A percentile compares a stretch with the other conserved stretches of the same genome.
Conservation (phyloP, 163 green algal genomes). For the Chlorella variabilis region DNA sequence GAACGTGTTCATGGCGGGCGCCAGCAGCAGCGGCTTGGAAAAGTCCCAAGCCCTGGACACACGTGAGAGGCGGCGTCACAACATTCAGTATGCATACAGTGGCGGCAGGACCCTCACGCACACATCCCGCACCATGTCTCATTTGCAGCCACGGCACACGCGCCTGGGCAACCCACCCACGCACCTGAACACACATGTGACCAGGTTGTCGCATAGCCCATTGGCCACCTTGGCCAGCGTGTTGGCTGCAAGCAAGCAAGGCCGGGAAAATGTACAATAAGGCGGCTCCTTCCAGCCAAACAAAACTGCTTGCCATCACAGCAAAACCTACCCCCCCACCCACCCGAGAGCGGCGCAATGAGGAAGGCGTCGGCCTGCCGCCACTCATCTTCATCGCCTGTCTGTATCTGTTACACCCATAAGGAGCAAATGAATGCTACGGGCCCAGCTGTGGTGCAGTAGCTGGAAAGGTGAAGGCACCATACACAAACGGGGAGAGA, state of each 20-base stretch:
- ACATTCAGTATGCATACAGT: too few species aligned
- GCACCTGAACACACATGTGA: constrained; percentile 90
- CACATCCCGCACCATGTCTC: too few species aligned
- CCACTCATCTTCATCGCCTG: constrained; percentile 90
- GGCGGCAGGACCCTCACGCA: too few species aligned
- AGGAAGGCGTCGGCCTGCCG: constrained; percentile 87
- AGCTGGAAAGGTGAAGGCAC: too few species aligned
- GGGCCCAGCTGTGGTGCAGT: too few species aligned
- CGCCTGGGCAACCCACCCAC: constrained; percentile 57
- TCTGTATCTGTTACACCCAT: too few species aligned
- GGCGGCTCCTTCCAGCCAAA: background rate
- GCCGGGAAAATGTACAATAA: background rate
- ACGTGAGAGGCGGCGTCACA: too few species aligned
- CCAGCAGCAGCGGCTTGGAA: constrained; percentile 71
- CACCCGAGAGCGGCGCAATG: constrained; percentile 86
- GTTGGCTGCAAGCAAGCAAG: constrained; percentile 74
- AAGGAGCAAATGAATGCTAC: too few species aligned
- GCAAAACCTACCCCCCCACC: background rate
- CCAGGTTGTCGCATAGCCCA: constrained; percentile 94
- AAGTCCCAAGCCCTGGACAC: constrained; percentile 28
- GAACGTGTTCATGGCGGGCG: constrained; percentile 97
- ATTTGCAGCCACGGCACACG: background rate
- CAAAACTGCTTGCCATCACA: too few species aligned
- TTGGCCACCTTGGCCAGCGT: constrained; percentile 89
- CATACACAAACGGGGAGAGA: too few species aligned